Conservation (phyloP, 163 green algal species). For the Dunaliella salina region DNA sequence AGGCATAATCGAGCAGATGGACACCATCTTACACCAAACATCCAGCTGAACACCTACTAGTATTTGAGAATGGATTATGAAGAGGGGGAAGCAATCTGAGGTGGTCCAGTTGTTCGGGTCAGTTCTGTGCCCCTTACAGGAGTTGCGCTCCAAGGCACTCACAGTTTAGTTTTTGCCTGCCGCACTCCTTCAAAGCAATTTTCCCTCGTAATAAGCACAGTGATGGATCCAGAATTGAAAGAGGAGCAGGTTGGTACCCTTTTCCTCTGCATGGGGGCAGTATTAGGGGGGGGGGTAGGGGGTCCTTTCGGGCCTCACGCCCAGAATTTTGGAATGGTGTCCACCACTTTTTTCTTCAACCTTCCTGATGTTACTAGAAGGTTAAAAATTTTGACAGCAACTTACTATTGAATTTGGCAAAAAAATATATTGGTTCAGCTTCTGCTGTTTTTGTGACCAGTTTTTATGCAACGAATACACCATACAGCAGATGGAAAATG, state of each 20-base stretch:
- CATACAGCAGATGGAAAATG: too few relatives aligned
- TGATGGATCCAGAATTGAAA: too few relatives aligned
- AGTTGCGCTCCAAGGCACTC: background rate
- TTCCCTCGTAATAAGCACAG: background rate
- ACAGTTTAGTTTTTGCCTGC: background rate
- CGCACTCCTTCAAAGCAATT: background rate
- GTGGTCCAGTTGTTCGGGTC: background rate
- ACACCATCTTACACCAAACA: background rate
- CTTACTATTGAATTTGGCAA: too few relatives aligned
- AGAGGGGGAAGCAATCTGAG: background rate
- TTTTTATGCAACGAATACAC: too few relatives aligned
- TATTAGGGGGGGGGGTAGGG: background rate
- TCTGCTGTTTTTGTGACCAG: too few relatives aligned
- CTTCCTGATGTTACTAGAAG: too few relatives aligned
- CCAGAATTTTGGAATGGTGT: background rate
- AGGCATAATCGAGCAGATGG: too few relatives aligned
- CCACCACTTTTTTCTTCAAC: background rate
- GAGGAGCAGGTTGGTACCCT: background rate
- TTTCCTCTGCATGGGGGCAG: background rate
- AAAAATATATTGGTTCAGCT: too few relatives aligned
- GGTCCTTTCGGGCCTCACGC: background rate
- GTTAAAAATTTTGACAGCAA: too few relatives aligned
- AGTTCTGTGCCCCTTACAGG: background rate
- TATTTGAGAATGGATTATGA: background rate
- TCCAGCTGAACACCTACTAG: background rate